These are phyloP conservation scores for Coemansia sp. DNA, from an alignment of 192 early-diverging fungal species.

Conservation along the genomic window DNA sequence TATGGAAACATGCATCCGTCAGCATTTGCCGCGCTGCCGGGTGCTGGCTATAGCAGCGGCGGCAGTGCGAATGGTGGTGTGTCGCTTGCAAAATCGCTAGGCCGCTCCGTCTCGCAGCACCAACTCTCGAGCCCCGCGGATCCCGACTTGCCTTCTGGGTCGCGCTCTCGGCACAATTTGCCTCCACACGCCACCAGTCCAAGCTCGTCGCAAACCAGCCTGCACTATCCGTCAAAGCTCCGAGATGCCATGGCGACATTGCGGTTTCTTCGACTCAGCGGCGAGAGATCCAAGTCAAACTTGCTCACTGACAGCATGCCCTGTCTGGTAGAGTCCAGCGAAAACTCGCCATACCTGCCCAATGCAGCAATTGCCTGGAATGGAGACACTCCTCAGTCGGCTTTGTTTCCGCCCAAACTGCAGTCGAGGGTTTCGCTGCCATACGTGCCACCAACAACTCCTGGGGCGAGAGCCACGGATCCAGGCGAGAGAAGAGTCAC, in stretches of 20 bases:
- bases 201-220: slow-evolving; percentile 44
- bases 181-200: slow-evolving; percentile 27
- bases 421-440: slow-evolving; percentile 38
- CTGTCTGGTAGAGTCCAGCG: slow-evolving; percentile 31
- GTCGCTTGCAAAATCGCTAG: slow-evolving; percentile 18
- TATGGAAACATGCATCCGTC: slow-evolving; percentile 7
- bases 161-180: slow-evolving; percentile 13
- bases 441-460: slow-evolving; percentile 5
- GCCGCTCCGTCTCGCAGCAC: slow-evolving; percentile 48
- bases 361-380: neutral
- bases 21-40: slow-evolving; percentile 15
- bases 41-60: neutral
- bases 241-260: slow-evolving; percentile 54
- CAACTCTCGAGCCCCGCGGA: slow-evolving; percentile 14
- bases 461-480: neutral
- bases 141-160: neutral
- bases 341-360: slow-evolving; percentile 10
- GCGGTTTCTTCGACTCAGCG: slow-evolving; percentile 42
- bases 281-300: slow-evolving; percentile 27
- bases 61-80: slow-evolving; percentile 6
- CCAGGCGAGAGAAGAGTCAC: neutral
- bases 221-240: slow-evolving; percentile 50
- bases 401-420: slow-evolving; percentile 22
- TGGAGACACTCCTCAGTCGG: slow-evolving; percentile 10
- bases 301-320: slow-evolving; percentile 42